Base-by-base conservation (phyloP, 305 asterid species). In the Fraxinus ornus region DNA sequence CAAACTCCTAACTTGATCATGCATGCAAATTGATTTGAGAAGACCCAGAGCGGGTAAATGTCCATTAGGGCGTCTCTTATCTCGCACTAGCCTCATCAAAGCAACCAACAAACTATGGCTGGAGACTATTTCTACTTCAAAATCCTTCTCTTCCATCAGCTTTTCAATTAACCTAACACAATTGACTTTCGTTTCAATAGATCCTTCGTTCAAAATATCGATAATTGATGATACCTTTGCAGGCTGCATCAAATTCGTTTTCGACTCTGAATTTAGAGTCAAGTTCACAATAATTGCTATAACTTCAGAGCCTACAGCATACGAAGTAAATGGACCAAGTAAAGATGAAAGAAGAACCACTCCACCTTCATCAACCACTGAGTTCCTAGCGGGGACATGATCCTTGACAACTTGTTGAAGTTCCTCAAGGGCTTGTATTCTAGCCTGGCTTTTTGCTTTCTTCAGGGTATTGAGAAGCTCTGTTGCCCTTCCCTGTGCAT, bases 311-410 rank as follows among this genome's bases (percentile, higher is more conserved):
- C 96, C 94, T 2, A 92, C 96, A 3, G 91, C 85, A 76, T 92
- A 90, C 1, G 94, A 90, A 33, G 94, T 90, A 55, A 90, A 88
- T 0, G 94, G 94, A n/a, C 96, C 94, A 2, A 92, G 90, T 1
- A 92, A 74, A 35, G 94, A 88, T 7, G 88, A 89, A n/a, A 92
- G 85, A 24, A 86, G 86, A 1, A 78, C 72, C 0, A 89, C 84
- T 13, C 96, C 96, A 7, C 93, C 92, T 84, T 89, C 90, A 35
- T 88, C 90, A n/a, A 90, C 90, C 15, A 90, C 86, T 0, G 92
- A 83, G 68, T 88, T 90, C 71, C 91, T 82, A 12, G 94, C 92
- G 2, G 93, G 86, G 0, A 87, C 77, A 57, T 91, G 93, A 62
- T 24, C 83, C 0, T 64, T 82, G 36, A 90, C 92, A 55, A 86